Evolutionary conservation across 2,329 filamentous ascomycete genomes (phyloP), one percentile per base, ranked within the genome.

Genomic region (Geosmithia flava): DNA sequence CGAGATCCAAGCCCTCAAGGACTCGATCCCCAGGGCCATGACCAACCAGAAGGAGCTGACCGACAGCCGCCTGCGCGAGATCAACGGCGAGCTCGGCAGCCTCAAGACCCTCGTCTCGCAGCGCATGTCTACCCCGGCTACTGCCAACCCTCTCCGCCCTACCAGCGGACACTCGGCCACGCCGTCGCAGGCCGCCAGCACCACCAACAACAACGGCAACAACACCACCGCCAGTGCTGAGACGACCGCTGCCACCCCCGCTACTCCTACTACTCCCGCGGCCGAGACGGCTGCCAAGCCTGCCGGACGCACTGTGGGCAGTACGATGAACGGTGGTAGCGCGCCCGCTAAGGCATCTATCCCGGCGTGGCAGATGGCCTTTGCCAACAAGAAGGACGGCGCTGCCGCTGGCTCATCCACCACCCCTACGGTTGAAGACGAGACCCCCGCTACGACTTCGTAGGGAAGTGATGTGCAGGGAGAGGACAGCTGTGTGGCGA

Each of bases 41-140:
- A 82, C 93, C 53, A 85, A 84, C 47, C 88, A 96, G 60, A 91
- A 91, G 67, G 86, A 91, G 52, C 75, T 80, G 48, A 87, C 86
- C 23, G 90, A 97, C 60, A 77, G 72, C 54, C 77, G 89, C 45
- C 70, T 98, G 50, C 85, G 82, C 64, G 93, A 97, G 57, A 78
- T 98, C 54, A 86, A 87, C 55, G 78, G 75, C 7, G 93, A 98
- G 66, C 74, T 98, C 57, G 88, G 86, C 71, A 96, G 90, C 62
- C 70, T 98, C 58, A 97, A 96, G 75, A 86, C 87, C 2, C 72
- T 98, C 47, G 80, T 98, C 57, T 70, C 74, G 42, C 78, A 82
- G 62, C 68, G 80, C 51, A 75, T 83, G 74, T 71, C 66, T 48
- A 58, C 68, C 11, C 52, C 51, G 48, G 50, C 64, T 8, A 50